Base-by-base conservation (phyloP, 108 stramenopile genomes). In the Epithemia pelagica region DNA sequence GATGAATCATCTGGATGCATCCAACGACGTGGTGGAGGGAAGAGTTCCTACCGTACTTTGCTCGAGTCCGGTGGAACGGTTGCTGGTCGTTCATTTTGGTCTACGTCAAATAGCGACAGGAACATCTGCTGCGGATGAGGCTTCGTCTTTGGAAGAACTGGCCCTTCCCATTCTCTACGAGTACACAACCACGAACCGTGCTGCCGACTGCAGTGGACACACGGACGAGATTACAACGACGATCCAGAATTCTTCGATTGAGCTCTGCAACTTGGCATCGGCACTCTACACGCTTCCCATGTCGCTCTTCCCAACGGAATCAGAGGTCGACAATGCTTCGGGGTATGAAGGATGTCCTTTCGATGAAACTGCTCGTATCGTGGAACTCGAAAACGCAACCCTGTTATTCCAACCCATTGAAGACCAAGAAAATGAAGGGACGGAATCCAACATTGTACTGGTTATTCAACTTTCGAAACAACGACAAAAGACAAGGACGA, bases 231-330 rank as follows among this genome's bases (percentile, higher is more conserved):
- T 10, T 46, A 15, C 15, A 5, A 46, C 37, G 10, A 15, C 37
- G 10, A 46, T 15, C 5, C 5, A 5, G 5, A 5, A 10, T 46
- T 46, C 37, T 15, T 10, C 37, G 5, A 46, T 46, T 10, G 37
- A 58, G 21, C 21, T 58, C 7, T 58, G 8, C 56, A 58, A 58
- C 26, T 58, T 58, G 56, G 25, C 56, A 21, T n/a, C 21, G 56
- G 56, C 56, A 5, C 21, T 58, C 7, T 58, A 58, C 26, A 26
- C 56, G 8, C 26, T 58, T 8, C 56, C 56, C 7, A 18, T 27
- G 18, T 19, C 7, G 7, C 22, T 58, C 5, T 15, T 19, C 18
- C 52, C 52, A 15, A 10, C 15, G 37, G 37, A 46, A 46, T 5
- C 5, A 46, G 37, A 46, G 15, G 10, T 10, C 37, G 15, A 46